phyloP scores from a whole-genome alignment of 495 filamentous ascomycete species.

The Annulohypoxylon stygium region DNA sequence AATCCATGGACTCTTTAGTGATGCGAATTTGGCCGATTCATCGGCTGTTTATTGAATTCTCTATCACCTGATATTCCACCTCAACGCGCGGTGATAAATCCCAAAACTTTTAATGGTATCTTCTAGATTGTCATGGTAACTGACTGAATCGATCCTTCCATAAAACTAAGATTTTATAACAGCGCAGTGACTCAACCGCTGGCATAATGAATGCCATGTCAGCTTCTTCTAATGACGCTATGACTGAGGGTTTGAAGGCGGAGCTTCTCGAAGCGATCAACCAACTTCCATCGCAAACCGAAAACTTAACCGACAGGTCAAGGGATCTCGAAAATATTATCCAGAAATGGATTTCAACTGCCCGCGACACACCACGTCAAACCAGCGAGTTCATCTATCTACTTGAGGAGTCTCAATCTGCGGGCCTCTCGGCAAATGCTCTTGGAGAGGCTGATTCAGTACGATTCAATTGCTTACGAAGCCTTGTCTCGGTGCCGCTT shows the following conservation, averaged over 20 bases:
- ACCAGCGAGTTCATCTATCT: constrained; percentile 11
- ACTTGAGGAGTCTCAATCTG: constrained; percentile 16
- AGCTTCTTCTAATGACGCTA: not conserved
- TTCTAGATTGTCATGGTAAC: not conserved
- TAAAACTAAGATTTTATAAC: not conserved
- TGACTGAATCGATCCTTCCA: not conserved
- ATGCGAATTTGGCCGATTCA: not conserved
- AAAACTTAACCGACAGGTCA: not conserved
- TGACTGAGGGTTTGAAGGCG: not conserved
- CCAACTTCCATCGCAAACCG: constrained; percentile 5
- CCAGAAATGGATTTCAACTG: constrained; percentile 14
- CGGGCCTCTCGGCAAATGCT: constrained; percentile 7
- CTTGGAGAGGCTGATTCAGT: not conserved
- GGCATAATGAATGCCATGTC: not conserved
- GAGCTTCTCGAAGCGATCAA: constrained; percentile 4
- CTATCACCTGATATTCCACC: not conserved
- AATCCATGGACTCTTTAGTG: not conserved
- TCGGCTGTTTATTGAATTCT: not conserved
- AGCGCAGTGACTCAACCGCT: not conserved
- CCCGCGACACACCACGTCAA: not conserved
- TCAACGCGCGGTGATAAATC: not conserved
- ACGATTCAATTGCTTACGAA: constrained; percentile 10
- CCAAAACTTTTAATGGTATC: not conserved
- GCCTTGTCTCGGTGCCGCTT: constrained; percentile 13
- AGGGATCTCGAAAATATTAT: constrained; percentile 2